Percentiles rank a stretch among this genome's conserved stretches.
Conservation (phyloP, 768 basidiomycete species). For the Tulasnella sp. region DNA sequence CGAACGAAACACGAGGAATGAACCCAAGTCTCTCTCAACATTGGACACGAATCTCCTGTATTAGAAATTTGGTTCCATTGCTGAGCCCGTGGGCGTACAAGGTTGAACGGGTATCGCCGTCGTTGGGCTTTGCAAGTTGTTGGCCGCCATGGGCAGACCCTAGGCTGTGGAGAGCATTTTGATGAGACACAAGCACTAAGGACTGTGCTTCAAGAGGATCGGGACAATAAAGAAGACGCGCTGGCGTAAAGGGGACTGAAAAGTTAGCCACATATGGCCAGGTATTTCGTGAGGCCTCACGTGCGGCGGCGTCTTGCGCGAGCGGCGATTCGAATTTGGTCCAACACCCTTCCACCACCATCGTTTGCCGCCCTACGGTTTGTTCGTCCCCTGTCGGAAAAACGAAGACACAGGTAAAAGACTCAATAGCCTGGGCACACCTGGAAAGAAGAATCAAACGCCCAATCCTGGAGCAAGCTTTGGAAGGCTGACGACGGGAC, state of each 20-base stretch:
- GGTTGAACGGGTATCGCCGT: neutral
- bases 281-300: neutral
- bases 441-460: neutral
- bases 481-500: neutral
- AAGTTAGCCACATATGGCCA: too few species aligned
- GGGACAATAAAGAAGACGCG: too few species aligned
- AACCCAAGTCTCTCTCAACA: neutral
- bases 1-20: constrained; percentile 1
- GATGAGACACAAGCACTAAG: neutral
- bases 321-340: neutral
- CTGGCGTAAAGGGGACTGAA: neutral
- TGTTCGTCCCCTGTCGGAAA: neutral
- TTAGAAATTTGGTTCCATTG: neutral
- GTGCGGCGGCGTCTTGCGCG: neutral
- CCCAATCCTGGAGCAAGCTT: neutral
- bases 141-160: neutral
- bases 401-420: too few species aligned
- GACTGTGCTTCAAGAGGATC: neutral
- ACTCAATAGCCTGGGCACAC: neutral
- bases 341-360: neutral
- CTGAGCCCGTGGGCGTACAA: neutral
- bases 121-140: neutral
- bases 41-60: neutral
- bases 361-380: neutral
- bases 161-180: neutral